Evolutionary conservation across 306 rosid genomes (phyloP), one percentile per base, ranked within the genome.

Genomic region (Vigna angularis): DNA sequence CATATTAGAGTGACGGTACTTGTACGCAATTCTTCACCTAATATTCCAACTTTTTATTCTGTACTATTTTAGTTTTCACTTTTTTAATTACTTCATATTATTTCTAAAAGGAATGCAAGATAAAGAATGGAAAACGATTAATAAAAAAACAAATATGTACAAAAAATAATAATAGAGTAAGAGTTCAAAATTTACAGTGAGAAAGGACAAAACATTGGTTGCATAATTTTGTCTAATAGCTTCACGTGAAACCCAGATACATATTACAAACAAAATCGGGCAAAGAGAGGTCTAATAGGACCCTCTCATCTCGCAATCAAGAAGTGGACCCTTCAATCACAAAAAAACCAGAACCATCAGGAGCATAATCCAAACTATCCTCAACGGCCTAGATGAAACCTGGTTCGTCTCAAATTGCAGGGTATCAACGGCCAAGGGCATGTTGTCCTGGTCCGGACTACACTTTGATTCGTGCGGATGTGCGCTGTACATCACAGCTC

Each of bases 361-460:
- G 66, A 88, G 20, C 47, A 83, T 71, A 26, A 70, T 48, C 67
- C 58, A 66, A n/a, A 50, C 66, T 0, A 34, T 66, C 2, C 18
- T 32, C 3, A 82, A 69, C 66, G 80, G 85, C 22, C 32, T 34
- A 1, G 85, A 84, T 70, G 89, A 62, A 36, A 1, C 50, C 12
- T 52, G 70, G 11, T 83, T 79, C 36, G 72, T 78, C 16, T 87
- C 90, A 57, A 87, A 78, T 80, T 87, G 91, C 5, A 92, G 45
- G 0, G 93, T 88, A 67, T 92, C 96, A 6, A 92, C 96, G 86
- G 97, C 96, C 69, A 92, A 83, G 16, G 97, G 97, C 95, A 92
- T 88, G 96, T 92, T 92, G 71, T 92, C 96, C 72, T 88, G 93
- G 80, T 92, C 96, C 1, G 96, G 96, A 68, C 96, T 90, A 73